Evolutionary conservation across 1,139 yeast genomes (phyloP).

Genomic region (Eremothecium coryli): DNA sequence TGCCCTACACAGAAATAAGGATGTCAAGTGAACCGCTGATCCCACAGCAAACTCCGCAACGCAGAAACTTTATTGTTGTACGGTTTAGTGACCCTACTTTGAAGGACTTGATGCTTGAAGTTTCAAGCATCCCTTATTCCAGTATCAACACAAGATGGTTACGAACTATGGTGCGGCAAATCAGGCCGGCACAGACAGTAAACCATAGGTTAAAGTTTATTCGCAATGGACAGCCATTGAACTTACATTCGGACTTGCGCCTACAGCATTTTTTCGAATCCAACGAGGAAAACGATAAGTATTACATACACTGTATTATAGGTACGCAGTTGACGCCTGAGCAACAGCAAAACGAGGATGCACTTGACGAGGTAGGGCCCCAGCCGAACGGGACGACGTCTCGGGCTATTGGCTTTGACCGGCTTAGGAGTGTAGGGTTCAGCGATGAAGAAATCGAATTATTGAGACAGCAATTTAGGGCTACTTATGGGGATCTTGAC

Average conservation of each 20-base stretch:
- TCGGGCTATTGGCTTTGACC: constrained; percentile 77
- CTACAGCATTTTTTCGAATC: constrained; percentile 18
- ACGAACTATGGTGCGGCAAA: constrained; percentile 37
- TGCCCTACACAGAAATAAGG: too few relatives aligned
- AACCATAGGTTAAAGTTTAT: constrained; percentile 59
- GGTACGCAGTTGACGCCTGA: constrained; percentile 56
- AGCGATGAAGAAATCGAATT: constrained; percentile 65
- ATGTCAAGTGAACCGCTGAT: constrained; percentile 10
- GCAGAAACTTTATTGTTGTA: constrained; percentile 33
- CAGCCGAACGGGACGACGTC: constrained; percentile 41
- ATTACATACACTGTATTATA: constrained; percentile 72
- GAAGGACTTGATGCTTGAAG: constrained; percentile 38
- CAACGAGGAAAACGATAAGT: constrained; percentile 17
- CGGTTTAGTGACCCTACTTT: constrained; percentile 43
- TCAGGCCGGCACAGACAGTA: constrained; percentile 31
- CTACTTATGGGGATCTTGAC: constrained; percentile 46
- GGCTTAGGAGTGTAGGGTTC: constrained; percentile 76
- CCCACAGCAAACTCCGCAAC: constrained; percentile 5
- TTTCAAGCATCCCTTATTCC: constrained; percentile 28
- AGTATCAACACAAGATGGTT: constrained; percentile 37
- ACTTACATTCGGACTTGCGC: constrained; percentile 48
- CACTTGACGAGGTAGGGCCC: constrained; percentile 39
- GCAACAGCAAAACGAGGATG: constrained; percentile 58
- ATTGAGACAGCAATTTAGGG: constrained; percentile 63
- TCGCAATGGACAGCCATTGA: constrained; percentile 63